Evolutionary conservation across 345 rosid genomes (phyloP), one percentile per base, ranked within the genome.

Genomic region (Pistacia atlantica): DNA sequence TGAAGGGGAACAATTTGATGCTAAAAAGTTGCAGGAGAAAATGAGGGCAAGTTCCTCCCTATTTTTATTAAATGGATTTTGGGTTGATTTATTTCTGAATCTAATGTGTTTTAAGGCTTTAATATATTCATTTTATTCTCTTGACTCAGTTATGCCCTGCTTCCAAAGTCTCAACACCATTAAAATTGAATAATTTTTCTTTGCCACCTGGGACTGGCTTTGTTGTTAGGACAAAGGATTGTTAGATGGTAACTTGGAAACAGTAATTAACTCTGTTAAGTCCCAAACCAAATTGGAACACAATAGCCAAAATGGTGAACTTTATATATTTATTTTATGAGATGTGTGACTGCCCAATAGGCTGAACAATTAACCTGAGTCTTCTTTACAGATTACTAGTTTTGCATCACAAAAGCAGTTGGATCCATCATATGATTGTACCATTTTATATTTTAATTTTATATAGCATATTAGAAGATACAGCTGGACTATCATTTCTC

Each of bases 21-120:
- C 95, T 31, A 96, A 88, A 86, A 92, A 88, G 82, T 76, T 96
- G 82, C 95, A 92, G 86, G 99, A 96, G 76, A 85, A 92, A 86
- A 91, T 96, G 99, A 93, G 86, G 86, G 99, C 91, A 77, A 57
- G 42, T 63, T 69, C 65, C 28, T 66, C 38, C 57, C 42, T 46
- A 31, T 45, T 6, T 65, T 13, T 11, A 48, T 8, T 31, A 11
- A 18, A 62, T 62, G 65, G 35, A 58, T 14, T 12, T 72, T 35
- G 18, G 71, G 63, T 12, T 56, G 45, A 45, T 72, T 72, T 25
- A 28, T 17, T 60, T 48, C 76, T 51, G 28, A 4, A 28, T 20
- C 4, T 46, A 28, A 14, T 18, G 25, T 20, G 42, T n/a, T 10
- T 52, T 18, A 22, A 20, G 60, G 9, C 17, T 60, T 67, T 11